Evolutionary conservation across 495 filamentous ascomycete genomes (phyloP), one percentile per base, ranked within the genome.

Genomic region (Schizothecium vesticola): DNA sequence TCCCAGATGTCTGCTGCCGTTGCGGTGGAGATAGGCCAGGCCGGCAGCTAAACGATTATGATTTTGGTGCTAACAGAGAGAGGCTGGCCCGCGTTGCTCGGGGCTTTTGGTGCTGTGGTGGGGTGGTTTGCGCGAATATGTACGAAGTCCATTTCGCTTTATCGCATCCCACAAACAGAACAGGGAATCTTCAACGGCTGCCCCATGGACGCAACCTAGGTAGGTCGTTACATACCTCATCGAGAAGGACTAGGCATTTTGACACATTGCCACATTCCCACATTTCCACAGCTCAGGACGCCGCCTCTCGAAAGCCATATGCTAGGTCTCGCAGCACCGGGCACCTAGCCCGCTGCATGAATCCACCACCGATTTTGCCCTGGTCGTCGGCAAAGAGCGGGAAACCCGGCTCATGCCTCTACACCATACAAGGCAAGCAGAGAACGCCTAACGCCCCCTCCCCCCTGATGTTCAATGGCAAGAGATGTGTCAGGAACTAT

Each of bases 81-180:
- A 51, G 31, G 61, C 10, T n/a, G 13, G 29, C 28, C 28, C 13
- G 63, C 12, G 51, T 22, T 22, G 55, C 51, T 19, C 8, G 23
- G 21, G 33, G 21, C 33, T 19, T 25, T 25, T 36, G 43, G 43
- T 51, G 19, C 43, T 12, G 19, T 51, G 43, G 43, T 51, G 43
- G 74, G 71, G 74, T 71, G 73, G 74, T 68, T 73, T 73, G 71
- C 72, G 73, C 70, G 73, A 75, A 77, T 75, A 75, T 73, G 69
- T 66, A 51, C 16, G 43, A 51, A 51, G 43, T 3, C 33, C 12
- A 16, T 51, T 55, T 73, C 71, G 73, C 69, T 67, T 63, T 66
- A 36, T 68, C 19, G 59, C 33, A 23, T 64, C 36, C 16, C 43
- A 5, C 36, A 2, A 28, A 51, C 43, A 16, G n/a, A 51, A 51